These are phyloP conservation scores for Phycomyces nitens DNA, from an alignment of 192 early-diverging fungal species.

Conservation along the genomic window DNA sequence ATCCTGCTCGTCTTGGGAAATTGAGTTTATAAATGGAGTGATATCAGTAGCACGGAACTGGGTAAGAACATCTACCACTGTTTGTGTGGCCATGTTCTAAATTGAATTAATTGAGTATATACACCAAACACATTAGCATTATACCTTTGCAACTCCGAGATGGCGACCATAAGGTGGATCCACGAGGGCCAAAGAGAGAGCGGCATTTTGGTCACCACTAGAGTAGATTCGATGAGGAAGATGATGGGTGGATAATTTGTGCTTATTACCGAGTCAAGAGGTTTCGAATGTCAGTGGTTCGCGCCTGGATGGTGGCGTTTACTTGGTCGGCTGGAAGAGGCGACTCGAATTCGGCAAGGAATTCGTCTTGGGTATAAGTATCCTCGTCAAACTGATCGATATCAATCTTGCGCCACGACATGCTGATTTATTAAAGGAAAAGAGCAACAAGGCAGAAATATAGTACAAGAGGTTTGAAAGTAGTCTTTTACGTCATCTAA, in stretches of 20 bases:
- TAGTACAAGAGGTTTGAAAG: too few relatives aligned
- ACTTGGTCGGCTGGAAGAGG: slow-evolving; percentile 43
- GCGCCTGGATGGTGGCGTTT: slow-evolving; percentile 50
- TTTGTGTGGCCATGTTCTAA: slow-evolving; percentile 70
- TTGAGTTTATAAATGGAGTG: slow-evolving; percentile 50
- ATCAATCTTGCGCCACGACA: slow-evolving; percentile 70
- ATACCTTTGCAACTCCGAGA: slow-evolving; percentile 61
- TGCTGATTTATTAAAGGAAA: slow-evolving; percentile 22
- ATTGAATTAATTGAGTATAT: not conserved
- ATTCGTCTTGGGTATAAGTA: slow-evolving; percentile 42
- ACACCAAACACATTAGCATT: not conserved
- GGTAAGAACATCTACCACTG: slow-evolving; percentile 79
- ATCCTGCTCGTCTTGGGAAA: slow-evolving; percentile 66
- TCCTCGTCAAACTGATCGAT: slow-evolving; percentile 68
- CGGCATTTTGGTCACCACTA: slow-evolving; percentile 56
- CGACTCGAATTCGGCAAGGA: slow-evolving; percentile 43
- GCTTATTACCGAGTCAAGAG: slow-evolving; percentile 51
- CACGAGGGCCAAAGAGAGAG: slow-evolving; percentile 58
- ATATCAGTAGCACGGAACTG: slow-evolving; percentile 73
- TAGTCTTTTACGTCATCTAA: too few relatives aligned
- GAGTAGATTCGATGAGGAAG: not conserved
- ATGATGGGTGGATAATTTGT: not conserved
- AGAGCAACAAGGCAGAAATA: not conserved
- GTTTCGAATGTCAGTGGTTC: slow-evolving; percentile 60
- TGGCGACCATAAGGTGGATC: slow-evolving; percentile 70